phyloP scores from a whole-genome alignment of 1,284 basidiomycete genomes.

The Trametes versicolor region DNA sequence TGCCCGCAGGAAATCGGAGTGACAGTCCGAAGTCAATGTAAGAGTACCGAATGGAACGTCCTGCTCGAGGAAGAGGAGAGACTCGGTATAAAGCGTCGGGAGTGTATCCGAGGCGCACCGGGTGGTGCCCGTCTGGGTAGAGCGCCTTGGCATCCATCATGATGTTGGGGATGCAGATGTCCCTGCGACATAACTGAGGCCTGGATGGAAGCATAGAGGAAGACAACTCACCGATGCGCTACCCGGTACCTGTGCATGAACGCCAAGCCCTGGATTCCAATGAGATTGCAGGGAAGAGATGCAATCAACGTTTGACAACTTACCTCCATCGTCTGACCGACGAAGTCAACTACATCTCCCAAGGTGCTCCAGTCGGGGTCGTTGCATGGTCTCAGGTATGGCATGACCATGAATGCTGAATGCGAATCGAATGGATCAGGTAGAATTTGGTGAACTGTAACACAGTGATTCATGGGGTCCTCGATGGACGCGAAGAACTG shows the following conservation, averaged over 20 bases:
- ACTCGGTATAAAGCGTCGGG: conserved; percentile 23
- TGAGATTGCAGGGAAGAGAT: too few relatives aligned
- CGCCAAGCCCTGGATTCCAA: conserved; percentile 32
- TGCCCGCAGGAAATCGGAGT: conserved; percentile 15
- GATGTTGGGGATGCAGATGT: conserved; percentile 40
- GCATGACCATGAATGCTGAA: conserved; percentile 38
- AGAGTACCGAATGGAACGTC: conserved; percentile 37
- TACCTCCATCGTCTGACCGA: conserved; percentile 42
- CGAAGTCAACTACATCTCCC: conserved; percentile 42
- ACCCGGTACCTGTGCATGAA: conserved; percentile 41
- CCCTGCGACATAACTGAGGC: conserved; percentile 4
- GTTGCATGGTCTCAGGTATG: conserved; percentile 38
- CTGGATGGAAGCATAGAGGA: neutral
- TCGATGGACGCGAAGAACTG: conserved; percentile 20
- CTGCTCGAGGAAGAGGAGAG: conserved; percentile 19
- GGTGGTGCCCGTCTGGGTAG: conserved; percentile 42
- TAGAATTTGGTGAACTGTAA: conserved; percentile 33
- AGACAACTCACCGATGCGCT: conserved; percentile 38
- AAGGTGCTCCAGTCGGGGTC: conserved; percentile 35
- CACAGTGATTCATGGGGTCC: conserved; percentile 31
- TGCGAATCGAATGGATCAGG: conserved; percentile 28
- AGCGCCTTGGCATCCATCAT: conserved; percentile 43
- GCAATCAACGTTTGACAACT: neutral
- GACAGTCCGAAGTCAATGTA: conserved; percentile 45
- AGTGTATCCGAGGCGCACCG: conserved; percentile 20